A percentile compares a stretch with the other conserved stretches of the same genome.
phyloP scores from a whole-genome alignment of 306 rosid species.

The Abrus precatorius region DNA sequence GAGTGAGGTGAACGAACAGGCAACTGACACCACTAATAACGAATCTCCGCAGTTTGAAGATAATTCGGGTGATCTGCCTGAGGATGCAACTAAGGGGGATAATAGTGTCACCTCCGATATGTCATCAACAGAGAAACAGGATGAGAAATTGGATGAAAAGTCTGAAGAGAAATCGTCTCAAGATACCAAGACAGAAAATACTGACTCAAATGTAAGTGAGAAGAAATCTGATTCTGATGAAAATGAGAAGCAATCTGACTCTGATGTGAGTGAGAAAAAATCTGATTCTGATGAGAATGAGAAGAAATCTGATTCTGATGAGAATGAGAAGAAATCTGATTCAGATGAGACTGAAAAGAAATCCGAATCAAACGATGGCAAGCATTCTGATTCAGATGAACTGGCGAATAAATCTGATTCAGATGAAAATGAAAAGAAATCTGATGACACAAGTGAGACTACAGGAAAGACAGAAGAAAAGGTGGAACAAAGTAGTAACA shows the following conservation, averaged over 20 bases:
- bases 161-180: constrained; percentile 54
- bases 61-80: constrained; percentile 76
- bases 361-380: constrained; percentile 44
- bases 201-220: constrained; percentile 40
- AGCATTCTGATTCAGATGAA: constrained; percentile 50
- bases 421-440: constrained; percentile 57
- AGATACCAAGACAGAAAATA: constrained; percentile 55
- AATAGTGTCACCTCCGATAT: constrained; percentile 39
- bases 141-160: constrained; percentile 52
- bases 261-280: constrained; percentile 50
- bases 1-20: constrained; percentile 55
- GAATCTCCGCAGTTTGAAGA: constrained; percentile 75
- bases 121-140: constrained; percentile 42
- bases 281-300: constrained; percentile 48
- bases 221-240: constrained; percentile 41
- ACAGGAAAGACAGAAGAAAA: constrained; percentile 60
- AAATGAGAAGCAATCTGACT: constrained; percentile 50
- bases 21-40: constrained; percentile 52
- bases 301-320: constrained; percentile 49
- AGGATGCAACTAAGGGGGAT: constrained; percentile 76
- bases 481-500: constrained; percentile 60
- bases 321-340: constrained; percentile 46
- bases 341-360: constrained; percentile 51
- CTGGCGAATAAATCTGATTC: constrained; percentile 48
- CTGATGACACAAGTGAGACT: constrained; percentile 51